Percentiles rank a stretch among this genome's conserved stretches.
These are phyloP conservation scores for Candolleomyces aberdarensis DNA, from an alignment of 768 basidiomycete species.

Conservation along the genomic window DNA sequence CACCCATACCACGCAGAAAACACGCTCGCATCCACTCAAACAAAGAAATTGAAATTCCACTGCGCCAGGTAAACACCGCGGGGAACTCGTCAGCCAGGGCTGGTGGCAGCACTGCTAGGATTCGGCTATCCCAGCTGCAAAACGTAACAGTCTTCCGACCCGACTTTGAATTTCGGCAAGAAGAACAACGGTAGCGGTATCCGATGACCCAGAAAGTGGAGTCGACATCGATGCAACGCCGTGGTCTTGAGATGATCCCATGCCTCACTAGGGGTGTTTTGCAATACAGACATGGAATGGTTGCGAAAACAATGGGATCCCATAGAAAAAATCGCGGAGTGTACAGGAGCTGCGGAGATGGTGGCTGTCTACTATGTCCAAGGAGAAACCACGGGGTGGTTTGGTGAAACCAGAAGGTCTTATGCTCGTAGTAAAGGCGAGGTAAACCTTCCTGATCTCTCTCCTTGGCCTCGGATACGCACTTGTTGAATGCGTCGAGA, in stretches of 20 bases:
- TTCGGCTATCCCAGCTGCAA: slow-evolving; percentile 1
- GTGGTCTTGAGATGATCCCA: background rate
- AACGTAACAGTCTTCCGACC: background rate
- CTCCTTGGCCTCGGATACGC: background rate
- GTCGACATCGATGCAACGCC: background rate
- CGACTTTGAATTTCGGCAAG: background rate
- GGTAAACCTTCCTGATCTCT: slow-evolving; percentile 1
- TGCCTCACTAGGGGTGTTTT: background rate
- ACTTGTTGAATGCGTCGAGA: background rate
- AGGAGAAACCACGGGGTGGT: slow-evolving; percentile 3
- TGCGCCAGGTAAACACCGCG: background rate
- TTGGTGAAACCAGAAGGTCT: slow-evolving; percentile 4
- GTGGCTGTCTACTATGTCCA: background rate
- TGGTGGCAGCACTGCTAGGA: background rate
- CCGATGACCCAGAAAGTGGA: background rate
- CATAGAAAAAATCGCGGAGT: slow-evolving; percentile 10
- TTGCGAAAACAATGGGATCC: slow-evolving; percentile 7
- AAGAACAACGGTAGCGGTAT: background rate
- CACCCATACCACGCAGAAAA: background rate
- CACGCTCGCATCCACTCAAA: background rate
- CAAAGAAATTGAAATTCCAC: background rate
- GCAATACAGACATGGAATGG: slow-evolving; percentile 9
- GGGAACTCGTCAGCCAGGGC: background rate
- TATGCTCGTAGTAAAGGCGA: background rate
- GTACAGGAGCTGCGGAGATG: background rate